Evolutionary conservation across 2,329 filamentous ascomycete genomes (phyloP).

Genomic region (Colletotrichum sidae): DNA sequence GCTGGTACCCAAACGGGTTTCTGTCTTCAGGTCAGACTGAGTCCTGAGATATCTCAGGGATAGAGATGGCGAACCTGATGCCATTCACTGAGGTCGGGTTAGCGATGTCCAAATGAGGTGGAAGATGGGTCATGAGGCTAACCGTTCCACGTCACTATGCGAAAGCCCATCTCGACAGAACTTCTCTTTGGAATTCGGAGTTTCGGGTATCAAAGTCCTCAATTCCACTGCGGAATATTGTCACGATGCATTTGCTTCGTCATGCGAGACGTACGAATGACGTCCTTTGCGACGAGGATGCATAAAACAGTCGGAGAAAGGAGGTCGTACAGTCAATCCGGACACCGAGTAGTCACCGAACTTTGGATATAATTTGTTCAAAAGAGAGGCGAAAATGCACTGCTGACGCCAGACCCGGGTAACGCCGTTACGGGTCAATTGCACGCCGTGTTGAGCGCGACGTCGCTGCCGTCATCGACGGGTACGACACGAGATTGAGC

Average conservation of each 20-base stretch:
- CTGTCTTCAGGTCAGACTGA: slow-evolving; percentile 51
- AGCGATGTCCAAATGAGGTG: slow-evolving; percentile 35
- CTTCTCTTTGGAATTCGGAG: too few relatives aligned
- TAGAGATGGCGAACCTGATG: slow-evolving; percentile 68
- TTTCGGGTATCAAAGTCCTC: too few relatives aligned
- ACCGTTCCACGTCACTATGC: slow-evolving; percentile 92
- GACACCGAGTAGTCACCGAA: too few relatives aligned
- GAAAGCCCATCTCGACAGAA: slow-evolving; percentile 70
- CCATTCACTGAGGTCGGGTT: slow-evolving; percentile 73
- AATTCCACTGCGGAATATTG: too few relatives aligned
- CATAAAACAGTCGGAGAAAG: neutral
- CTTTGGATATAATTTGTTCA: too few relatives aligned
- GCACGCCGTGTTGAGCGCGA: slow-evolving; percentile 4
- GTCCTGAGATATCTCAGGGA: neutral
- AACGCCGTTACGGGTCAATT: neutral
- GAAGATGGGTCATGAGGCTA: slow-evolving; percentile 41
- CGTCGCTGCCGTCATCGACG: slow-evolving; percentile 11
- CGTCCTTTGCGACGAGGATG: neutral
- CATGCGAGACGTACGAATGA: slow-evolving; percentile 1
- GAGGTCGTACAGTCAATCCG: too few relatives aligned
- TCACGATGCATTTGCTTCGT: slow-evolving; percentile 18
- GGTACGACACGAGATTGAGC: slow-evolving; percentile 22
- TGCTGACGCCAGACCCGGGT: too few relatives aligned
- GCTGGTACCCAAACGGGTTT: slow-evolving; percentile 86
- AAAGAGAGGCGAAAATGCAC: too few relatives aligned